Evolutionary conservation across 1,284 basidiomycete genomes (phyloP).

Genomic region (Papiliotrema fonsecae): DNA sequence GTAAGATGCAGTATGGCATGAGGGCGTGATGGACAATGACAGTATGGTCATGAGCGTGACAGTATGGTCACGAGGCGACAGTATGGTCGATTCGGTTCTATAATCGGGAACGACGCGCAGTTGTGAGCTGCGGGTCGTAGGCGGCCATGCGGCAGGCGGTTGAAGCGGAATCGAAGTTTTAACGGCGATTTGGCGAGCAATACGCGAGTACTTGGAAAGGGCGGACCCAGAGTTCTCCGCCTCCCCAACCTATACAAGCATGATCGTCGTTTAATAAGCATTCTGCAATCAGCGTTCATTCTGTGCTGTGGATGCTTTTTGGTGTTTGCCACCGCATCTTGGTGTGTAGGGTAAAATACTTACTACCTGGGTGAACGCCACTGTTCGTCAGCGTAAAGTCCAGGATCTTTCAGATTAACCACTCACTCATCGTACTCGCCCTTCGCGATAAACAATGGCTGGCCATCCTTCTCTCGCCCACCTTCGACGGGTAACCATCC

Average conservation of each 20-base stretch:
- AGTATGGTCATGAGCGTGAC: no score
- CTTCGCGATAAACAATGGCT: constrained; percentile 35
- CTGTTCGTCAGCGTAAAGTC: constrained; percentile 10
- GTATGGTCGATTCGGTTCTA: no score
- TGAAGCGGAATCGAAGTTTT: no score
- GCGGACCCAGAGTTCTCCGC: constrained; percentile 43
- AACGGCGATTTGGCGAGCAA: constrained; percentile 10
- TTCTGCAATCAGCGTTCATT: constrained; percentile 18
- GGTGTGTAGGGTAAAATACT: constrained; percentile 14
- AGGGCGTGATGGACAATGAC: no score
- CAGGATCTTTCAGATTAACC: background rate
- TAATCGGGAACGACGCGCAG: no score
- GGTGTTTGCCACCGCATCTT: no score
- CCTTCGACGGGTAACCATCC: constrained; percentile 45
- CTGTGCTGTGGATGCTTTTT: no score
- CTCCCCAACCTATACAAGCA: constrained; percentile 42
- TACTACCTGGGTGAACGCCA: constrained; percentile 41
- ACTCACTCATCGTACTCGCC: constrained; percentile 38
- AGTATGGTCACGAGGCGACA: no score
- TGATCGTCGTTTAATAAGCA: constrained; percentile 40
- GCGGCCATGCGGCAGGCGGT: no score
- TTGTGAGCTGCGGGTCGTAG: no score
- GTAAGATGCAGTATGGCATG: no score
- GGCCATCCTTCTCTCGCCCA: constrained; percentile 37
- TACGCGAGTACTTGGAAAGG: constrained; percentile 43